Conservation (phyloP, 1,139 yeast species). For the Diutina sp. region DNA sequence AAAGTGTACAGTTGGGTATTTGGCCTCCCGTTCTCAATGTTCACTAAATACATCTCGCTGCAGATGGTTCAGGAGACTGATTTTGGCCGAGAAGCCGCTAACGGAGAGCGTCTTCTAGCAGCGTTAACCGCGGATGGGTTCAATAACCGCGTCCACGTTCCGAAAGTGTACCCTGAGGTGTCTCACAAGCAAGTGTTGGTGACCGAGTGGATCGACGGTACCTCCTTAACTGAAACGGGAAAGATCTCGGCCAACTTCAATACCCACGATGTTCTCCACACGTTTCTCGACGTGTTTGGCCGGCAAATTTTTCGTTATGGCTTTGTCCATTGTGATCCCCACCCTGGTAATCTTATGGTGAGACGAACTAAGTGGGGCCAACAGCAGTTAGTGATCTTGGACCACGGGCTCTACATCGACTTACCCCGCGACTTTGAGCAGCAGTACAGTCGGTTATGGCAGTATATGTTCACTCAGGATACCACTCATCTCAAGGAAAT, state of each 20-base stretch:
- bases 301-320: slow-evolving; percentile 69
- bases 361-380: slow-evolving; percentile 23
- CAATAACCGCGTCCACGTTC: slow-evolving; percentile 26
- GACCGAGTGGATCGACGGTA: slow-evolving; percentile 72
- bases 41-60: slow-evolving; percentile 44
- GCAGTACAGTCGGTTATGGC: slow-evolving; percentile 56
- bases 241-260: slow-evolving; percentile 25
- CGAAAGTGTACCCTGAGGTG: slow-evolving; percentile 32
- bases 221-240: slow-evolving; percentile 35
- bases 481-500: slow-evolving; percentile 33
- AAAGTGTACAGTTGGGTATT: slow-evolving; percentile 44
- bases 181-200: slow-evolving; percentile 41
- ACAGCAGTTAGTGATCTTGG: slow-evolving; percentile 57
- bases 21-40: slow-evolving; percentile 48
- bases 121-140: slow-evolving; percentile 14
- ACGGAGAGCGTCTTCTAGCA: slow-evolving; percentile 23
- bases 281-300: slow-evolving; percentile 44
- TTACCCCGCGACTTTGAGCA: slow-evolving; percentile 37
- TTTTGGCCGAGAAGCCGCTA: slow-evolving; percentile 42
- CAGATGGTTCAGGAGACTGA: slow-evolving; percentile 51
- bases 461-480: slow-evolving; percentile 43
- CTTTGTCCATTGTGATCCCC: slow-evolving; percentile 70
- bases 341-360: slow-evolving; percentile 65
- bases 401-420: slow-evolving; percentile 60
- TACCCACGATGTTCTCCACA: slow-evolving; percentile 32